Conservation (phyloP, 768 basidiomycete species). For the Paxillus rubicundulus region DNA sequence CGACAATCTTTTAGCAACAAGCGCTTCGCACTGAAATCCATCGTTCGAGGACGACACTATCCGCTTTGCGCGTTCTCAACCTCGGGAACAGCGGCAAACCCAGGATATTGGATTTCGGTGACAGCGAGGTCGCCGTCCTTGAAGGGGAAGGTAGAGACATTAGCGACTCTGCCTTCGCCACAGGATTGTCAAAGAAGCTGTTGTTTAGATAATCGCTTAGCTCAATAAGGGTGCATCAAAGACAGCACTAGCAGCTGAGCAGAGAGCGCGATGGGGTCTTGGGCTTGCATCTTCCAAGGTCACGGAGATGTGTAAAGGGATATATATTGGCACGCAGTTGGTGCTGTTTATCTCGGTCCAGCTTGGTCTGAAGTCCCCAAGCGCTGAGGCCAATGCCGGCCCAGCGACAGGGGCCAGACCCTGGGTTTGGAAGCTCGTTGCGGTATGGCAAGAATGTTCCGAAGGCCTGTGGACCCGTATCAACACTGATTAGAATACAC, state of each 20-base stretch:
- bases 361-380: too few species aligned
- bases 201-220: background rate
- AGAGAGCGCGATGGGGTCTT: background rate
- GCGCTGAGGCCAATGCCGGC: too few species aligned
- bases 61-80: background rate
- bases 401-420: background rate
- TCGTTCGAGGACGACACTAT: background rate
- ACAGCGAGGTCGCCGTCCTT: background rate
- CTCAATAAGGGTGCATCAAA: background rate
- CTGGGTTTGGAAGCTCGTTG: too few species aligned
- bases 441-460: too few species aligned
- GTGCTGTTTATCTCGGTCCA: too few species aligned
- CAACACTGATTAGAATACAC: too few species aligned
- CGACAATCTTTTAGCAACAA: too few species aligned
- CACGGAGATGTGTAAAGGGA: background rate
- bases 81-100: background rate
- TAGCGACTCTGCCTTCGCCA: background rate
- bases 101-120: slow-evolving; percentile 1
- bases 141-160: background rate
- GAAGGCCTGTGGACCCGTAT: too few species aligned
- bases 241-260: background rate
- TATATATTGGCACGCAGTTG: background rate
- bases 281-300: background rate
- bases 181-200: slow-evolving; percentile 1
- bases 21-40: background rate